These are phyloP conservation scores for Didymella sp. DNA, from an alignment of 2,329 filamentous ascomycete species.

Conservation along the genomic window DNA sequence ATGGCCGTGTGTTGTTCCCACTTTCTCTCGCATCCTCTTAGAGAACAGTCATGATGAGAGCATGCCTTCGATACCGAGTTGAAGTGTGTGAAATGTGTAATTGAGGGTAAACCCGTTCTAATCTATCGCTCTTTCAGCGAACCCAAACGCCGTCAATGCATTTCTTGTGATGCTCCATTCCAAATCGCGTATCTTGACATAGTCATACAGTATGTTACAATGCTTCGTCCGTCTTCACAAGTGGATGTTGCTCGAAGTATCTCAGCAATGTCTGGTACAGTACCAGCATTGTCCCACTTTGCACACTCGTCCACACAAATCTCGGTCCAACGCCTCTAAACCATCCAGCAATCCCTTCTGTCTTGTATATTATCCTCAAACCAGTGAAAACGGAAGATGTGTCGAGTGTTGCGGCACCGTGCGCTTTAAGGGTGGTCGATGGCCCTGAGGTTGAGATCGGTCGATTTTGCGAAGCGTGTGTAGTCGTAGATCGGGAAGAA, in stretches of 20 bases:
- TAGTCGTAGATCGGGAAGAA: constrained; percentile 32
- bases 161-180: constrained; percentile 14
- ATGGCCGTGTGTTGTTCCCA: neutral
- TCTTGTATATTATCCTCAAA: constrained; percentile 84
- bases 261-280: constrained; percentile 88
- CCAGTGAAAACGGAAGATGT: constrained; percentile 90
- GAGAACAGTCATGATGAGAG: neutral
- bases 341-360: constrained; percentile 87
- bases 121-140: constrained; percentile 21
- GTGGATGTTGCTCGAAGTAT: constrained; percentile 69
- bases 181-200: constrained; percentile 16
- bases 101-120: constrained; percentile 11
- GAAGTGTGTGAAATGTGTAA: neutral
- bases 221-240: constrained; percentile 36
- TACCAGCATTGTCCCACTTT: constrained; percentile 96
- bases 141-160: constrained; percentile 30
- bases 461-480: constrained; percentile 57
- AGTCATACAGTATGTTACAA: constrained; percentile 29
- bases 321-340: constrained; percentile 94
- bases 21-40: neutral
- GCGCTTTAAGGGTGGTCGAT: constrained; percentile 79
- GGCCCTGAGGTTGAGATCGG: constrained; percentile 90
- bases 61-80: neutral
- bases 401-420: constrained; percentile 80
- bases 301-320: constrained; percentile 95